Evolutionary conservation across 164 flowering plant genomes (phyloP).

Genomic region (Platanus orientalis): DNA sequence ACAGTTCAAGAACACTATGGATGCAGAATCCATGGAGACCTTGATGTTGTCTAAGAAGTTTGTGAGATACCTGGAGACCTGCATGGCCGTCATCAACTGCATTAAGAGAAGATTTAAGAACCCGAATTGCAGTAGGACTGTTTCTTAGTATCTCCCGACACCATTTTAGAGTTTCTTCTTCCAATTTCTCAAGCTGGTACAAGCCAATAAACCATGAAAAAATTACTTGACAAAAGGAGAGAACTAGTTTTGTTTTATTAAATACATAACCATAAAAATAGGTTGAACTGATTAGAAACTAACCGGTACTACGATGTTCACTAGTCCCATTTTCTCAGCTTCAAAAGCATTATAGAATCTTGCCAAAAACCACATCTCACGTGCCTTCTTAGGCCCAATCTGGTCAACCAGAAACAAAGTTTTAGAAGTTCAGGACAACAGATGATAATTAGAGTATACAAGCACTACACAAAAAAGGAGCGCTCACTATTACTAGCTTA

Average conservation of each 20-base stretch:
- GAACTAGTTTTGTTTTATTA: neutral
- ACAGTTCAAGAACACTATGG: no score
- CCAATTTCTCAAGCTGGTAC: constrained; percentile 63
- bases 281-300: constrained; percentile 25
- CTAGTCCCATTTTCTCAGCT: constrained; percentile 96
- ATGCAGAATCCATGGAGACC: no score
- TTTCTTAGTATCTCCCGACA: constrained; percentile 86
- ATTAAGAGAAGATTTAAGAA: constrained; percentile 82
- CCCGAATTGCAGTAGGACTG: constrained; percentile 89
- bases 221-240: neutral
- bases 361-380: constrained; percentile 91
- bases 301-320: constrained; percentile 87
- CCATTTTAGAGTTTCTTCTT: constrained; percentile 88
- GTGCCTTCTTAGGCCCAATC: constrained; percentile 96
- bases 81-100: constrained; percentile 98
- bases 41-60: neutral
- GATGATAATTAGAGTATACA: neutral
- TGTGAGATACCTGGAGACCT: constrained; percentile 74
- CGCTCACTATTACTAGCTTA: constrained; percentile 26
- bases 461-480: neutral
- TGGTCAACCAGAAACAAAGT: constrained; percentile 22
- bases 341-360: constrained; percentile 83
- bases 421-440: neutral
- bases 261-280: neutral
- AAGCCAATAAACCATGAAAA: neutral